A percentile compares a stretch with the other conserved stretches of the same genome.
Conservation (phyloP, 495 filamentous ascomycete species). For the Massariosphaeria phaeospora region DNA sequence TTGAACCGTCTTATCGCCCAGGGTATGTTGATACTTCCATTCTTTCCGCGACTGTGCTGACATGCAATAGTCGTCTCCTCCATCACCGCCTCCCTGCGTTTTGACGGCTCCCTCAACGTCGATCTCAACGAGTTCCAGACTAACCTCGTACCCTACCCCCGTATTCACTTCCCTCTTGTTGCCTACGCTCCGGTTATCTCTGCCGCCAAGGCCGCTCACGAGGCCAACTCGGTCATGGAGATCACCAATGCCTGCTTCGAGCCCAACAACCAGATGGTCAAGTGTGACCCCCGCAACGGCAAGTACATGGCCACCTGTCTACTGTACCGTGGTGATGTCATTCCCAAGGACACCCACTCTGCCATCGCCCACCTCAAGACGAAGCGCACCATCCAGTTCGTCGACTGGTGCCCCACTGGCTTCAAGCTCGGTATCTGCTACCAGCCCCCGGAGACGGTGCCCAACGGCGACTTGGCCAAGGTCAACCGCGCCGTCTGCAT, state of each 20-base stretch:
- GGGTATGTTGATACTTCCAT: constrained; percentile 47
- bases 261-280: constrained; percentile 94
- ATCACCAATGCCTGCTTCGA: constrained; percentile 58
- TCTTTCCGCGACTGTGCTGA: constrained; percentile 8
- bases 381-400: constrained; percentile 97
- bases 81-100: constrained; percentile 96
- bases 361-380: constrained; percentile 96
- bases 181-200: constrained; percentile 94
- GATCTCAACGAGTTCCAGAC: constrained; percentile 99
- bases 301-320: constrained; percentile 99
- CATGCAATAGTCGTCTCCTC: constrained; percentile 74
- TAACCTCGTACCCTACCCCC: constrained; percentile 96
- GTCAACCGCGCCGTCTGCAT: constrained; percentile 98
- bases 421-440: constrained; percentile 99
- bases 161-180: constrained; percentile 98
- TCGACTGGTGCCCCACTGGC: constrained; percentile 99
- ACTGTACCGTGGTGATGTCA: constrained; percentile 96
- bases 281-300: constrained; percentile 96
- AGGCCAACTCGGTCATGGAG: constrained; percentile 56
- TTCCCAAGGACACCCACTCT: constrained; percentile 86
- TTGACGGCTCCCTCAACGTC: constrained; percentile 98
- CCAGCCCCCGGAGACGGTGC: constrained; percentile 90
- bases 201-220: constrained; percentile 87
- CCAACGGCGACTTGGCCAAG: constrained; percentile 94
- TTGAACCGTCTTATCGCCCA: constrained; percentile 97